A percentile compares a stretch with the other conserved stretches of the same genome.
These are phyloP conservation scores for Tolypocladium ophioglossoides DNA, from an alignment of 2,329 filamentous ascomycete genomes.

Conservation along the genomic window DNA sequence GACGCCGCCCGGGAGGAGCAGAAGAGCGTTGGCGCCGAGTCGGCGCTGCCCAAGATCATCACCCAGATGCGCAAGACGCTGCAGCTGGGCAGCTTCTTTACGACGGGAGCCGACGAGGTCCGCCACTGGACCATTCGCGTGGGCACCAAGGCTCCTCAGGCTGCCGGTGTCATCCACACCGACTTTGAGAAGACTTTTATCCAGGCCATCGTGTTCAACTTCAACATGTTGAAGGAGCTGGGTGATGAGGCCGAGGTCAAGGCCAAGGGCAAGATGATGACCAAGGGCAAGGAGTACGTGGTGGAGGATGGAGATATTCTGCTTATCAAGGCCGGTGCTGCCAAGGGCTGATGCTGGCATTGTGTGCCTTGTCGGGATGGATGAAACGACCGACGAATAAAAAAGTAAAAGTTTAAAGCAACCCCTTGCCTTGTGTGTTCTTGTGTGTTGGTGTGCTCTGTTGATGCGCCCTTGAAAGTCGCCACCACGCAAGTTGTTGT, in stretches of 20 bases:
- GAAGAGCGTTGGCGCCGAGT: conserved; percentile 80
- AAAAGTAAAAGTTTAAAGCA: conserved; percentile 2
- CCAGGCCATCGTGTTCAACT: conserved; percentile 93
- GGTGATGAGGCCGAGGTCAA: conserved; percentile 85
- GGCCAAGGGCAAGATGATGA: conserved; percentile 93
- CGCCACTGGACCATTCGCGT: conserved; percentile 96
- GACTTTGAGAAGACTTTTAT: conserved; percentile 99
- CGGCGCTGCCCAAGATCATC: conserved; percentile 84
- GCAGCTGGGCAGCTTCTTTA: conserved; percentile 94
- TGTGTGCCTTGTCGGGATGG: not conserved
- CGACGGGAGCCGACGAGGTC: conserved; percentile 88
- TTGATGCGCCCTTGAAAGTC: not conserved
- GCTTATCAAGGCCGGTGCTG: conserved; percentile 82
- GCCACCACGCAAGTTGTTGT: not conserved
- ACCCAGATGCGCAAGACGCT: conserved; percentile 86
- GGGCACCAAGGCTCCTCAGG: conserved; percentile 93
- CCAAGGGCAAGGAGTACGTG: conserved; percentile 96
- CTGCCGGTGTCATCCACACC: conserved; percentile 93
- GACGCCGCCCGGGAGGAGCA: conserved; percentile 72
- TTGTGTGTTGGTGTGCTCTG: not conserved
- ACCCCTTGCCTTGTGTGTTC: not conserved
- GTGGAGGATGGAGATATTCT: conserved; percentile 74
- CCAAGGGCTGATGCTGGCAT: conserved; percentile 46
- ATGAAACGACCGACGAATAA: conserved; percentile 3
- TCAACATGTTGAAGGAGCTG: conserved; percentile 64